Percentiles rank a stretch among this genome's conserved stretches.
phyloP scores from a whole-genome alignment of 2,329 filamentous ascomycete genomes.

The Colletotrichum sojae region DNA sequence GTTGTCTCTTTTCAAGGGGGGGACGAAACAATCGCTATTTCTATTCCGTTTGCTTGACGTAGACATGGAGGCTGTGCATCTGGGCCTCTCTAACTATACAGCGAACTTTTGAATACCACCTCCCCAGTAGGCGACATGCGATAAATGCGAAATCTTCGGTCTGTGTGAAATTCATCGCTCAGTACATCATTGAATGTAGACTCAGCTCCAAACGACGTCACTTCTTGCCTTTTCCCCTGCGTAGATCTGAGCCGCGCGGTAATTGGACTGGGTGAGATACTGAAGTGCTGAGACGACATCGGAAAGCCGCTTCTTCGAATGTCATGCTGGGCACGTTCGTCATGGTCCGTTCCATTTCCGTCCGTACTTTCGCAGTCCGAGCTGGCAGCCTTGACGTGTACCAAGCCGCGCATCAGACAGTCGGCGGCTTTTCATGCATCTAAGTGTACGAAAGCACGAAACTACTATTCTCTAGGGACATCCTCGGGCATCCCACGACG shows the following conservation, averaged over 20 bases:
- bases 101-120: constrained; percentile 47
- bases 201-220: not conserved
- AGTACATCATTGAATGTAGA: constrained; percentile 31
- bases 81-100: constrained; percentile 42
- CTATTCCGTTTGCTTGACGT: constrained; percentile 49
- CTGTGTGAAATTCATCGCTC: too few relatives aligned
- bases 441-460: not conserved
- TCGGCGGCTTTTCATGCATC: too few relatives aligned
- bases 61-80: constrained; percentile 25
- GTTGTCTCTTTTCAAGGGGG: constrained; percentile 47
- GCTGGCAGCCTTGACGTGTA: too few relatives aligned
- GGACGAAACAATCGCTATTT: constrained; percentile 45
- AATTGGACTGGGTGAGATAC: constrained; percentile 71
- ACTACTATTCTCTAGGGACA: not conserved
- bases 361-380: too few relatives aligned
- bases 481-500: not conserved
- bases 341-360: too few relatives aligned
- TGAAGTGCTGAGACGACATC: constrained; percentile 70
- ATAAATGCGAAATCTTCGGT: constrained; percentile 24
- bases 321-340: constrained; percentile 58
- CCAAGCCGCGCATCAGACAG: too few relatives aligned
- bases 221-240: constrained; percentile 56
- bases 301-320: constrained; percentile 74
- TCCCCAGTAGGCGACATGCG: constrained; percentile 48
- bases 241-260: constrained; percentile 75